Conservation (phyloP, 306 rosid genomes). For the Quercus gilva region DNA sequence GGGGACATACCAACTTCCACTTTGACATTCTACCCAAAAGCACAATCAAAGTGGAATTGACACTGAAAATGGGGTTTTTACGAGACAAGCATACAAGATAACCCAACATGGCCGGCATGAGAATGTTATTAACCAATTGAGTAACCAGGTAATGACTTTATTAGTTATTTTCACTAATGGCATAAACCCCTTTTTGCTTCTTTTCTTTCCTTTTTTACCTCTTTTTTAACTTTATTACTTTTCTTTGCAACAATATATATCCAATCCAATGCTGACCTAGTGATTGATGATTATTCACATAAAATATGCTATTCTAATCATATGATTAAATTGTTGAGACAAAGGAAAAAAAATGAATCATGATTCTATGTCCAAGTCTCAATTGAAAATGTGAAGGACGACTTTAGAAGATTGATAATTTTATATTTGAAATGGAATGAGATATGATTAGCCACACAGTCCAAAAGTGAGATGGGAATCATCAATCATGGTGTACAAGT, state of each 20-base stretch:
- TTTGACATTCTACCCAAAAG: conserved; percentile 27
- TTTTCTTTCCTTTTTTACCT: no score
- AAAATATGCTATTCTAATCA: neutral
- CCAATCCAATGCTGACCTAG: neutral
- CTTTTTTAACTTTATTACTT: neutral
- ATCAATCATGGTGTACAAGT: no score
- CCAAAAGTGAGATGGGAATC: no score
- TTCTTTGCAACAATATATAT: neutral
- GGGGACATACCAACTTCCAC: conserved; percentile 45
- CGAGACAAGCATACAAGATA: neutral
- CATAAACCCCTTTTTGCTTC: no score
- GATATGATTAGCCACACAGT: no score
- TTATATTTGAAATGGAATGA: neutral
- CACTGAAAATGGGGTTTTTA: conserved; percentile 1
- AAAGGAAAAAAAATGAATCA: neutral
- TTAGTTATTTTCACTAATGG: no score
- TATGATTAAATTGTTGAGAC: neutral
- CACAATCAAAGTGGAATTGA: conserved; percentile 14
- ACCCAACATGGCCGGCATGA: neutral
- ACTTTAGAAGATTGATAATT: neutral
- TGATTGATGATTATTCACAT: neutral
- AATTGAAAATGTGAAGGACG: no score
- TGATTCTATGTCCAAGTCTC: neutral
- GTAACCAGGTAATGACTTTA: neutral
- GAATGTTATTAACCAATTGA: neutral